Evolutionary conservation across 495 filamentous ascomycete genomes (phyloP).

Genomic region (Talaromyces stipitatus): DNA sequence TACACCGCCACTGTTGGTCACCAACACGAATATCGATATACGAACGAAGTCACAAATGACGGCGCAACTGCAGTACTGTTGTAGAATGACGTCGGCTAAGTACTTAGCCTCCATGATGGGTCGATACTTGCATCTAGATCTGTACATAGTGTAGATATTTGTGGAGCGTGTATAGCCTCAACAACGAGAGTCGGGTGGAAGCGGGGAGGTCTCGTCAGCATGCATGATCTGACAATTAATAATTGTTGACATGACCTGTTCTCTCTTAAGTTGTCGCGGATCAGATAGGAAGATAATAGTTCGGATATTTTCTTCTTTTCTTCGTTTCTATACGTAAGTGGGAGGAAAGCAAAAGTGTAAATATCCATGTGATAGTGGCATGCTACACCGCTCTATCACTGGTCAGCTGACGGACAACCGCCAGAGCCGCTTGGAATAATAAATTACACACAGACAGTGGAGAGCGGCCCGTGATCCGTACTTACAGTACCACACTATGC

Average conservation of each 20-base stretch:
- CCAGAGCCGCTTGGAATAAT: not conserved
- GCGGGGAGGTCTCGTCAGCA: not conserved
- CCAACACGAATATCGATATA: not conserved
- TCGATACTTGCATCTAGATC: not conserved
- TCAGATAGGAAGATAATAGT: not conserved
- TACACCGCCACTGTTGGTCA: not conserved
- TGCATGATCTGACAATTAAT: not conserved
- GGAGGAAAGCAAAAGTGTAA: not conserved
- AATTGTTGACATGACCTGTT: not conserved
- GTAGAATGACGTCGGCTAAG: not conserved
- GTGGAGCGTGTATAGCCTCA: not conserved
- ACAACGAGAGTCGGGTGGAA: not conserved
- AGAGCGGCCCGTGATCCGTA: not conserved
- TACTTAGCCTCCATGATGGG: no score
- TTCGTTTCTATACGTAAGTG: not conserved
- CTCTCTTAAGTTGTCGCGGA: not conserved
- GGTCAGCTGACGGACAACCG: not conserved
- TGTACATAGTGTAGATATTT: not conserved
- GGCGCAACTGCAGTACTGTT: not conserved
- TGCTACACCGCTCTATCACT: not conserved
- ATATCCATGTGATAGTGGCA: not conserved
- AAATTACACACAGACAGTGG: no score
- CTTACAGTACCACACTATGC: not conserved
- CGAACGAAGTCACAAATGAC: not conserved
- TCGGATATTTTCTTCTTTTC: not conserved